A percentile compares a stretch with the other conserved stretches of the same genome.
Evolutionary conservation across 257 asterid species (phyloP).

Genomic region (Solanum dulcamara): DNA sequence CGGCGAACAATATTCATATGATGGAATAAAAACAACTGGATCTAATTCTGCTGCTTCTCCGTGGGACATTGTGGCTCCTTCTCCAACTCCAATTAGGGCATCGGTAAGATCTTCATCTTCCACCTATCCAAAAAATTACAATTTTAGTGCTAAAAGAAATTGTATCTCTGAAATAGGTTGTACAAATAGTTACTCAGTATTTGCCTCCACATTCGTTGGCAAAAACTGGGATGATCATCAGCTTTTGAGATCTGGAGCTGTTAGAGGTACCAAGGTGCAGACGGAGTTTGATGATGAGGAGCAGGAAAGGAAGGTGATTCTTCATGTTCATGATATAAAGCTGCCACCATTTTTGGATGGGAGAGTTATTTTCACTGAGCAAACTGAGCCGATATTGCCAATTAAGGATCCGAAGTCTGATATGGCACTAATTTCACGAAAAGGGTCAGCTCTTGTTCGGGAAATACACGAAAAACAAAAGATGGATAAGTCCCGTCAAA

Average conservation of each 20-base stretch:
- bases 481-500: conserved; percentile 71
- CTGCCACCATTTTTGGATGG: conserved; percentile 98
- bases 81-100: conserved; percentile 79
- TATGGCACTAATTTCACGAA: conserved; percentile 93
- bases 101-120: conserved; percentile 55
- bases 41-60: conserved; percentile 39
- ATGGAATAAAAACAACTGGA: conserved; percentile 50
- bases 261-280: conserved; percentile 75
- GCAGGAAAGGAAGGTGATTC: conserved; percentile 78
- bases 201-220: not conserved
- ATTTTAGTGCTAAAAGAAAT: not conserved
- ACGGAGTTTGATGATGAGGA: conserved; percentile 92
- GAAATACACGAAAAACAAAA: conserved; percentile 84
- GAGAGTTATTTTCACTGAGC: conserved; percentile 76
- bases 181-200: conserved; percentile 18
- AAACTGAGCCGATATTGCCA: conserved; percentile 80
- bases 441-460: conserved; percentile 74
- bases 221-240: conserved; percentile 96
- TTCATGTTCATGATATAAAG: conserved; percentile 85
- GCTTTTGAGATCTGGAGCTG: conserved; percentile 90
- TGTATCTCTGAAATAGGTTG: not conserved
- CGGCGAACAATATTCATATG: conserved; percentile 41
- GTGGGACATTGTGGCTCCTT: conserved; percentile 83
- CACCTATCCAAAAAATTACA: conserved; percentile 36
- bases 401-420: conserved; percentile 85